Evolutionary conservation across 2,329 filamentous ascomycete species (phyloP).

Genomic region (Achaetomium macrosporum): DNA sequence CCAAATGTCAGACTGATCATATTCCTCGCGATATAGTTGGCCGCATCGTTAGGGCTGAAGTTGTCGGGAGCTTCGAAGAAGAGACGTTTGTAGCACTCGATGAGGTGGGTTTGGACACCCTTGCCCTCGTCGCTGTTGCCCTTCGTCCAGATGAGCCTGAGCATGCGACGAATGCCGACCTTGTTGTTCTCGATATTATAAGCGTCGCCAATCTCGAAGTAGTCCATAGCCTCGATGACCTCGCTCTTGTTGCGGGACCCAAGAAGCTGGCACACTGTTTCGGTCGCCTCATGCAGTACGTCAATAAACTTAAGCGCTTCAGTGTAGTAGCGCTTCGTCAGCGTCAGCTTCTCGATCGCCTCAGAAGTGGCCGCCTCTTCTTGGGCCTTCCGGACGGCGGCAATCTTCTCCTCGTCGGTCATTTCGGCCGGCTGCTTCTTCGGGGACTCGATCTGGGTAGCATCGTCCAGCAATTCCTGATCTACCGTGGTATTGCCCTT

Average conservation of each 20-base stretch:
- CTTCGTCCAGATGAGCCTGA: constrained; percentile 97
- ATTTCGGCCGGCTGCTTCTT: constrained; percentile 58
- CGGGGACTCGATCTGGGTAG: constrained; percentile 70
- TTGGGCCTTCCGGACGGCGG: constrained; percentile 69
- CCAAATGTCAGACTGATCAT: constrained; percentile 99
- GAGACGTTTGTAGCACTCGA: constrained; percentile 91
- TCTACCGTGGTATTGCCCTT: constrained; percentile 66
- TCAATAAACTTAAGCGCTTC: constrained; percentile 93
- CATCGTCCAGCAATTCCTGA: constrained; percentile 75
- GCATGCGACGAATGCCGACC: constrained; percentile 87
- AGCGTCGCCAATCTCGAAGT: constrained; percentile 89
- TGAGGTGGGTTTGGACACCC: constrained; percentile 91
- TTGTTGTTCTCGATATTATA: constrained; percentile 96
- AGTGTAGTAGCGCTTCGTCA: constrained; percentile 86
- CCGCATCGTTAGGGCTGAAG: constrained; percentile 82
- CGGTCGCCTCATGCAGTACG: constrained; percentile 76
- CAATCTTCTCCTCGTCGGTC: constrained; percentile 73
- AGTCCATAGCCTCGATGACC: constrained; percentile 98
- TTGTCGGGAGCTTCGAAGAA: constrained; percentile 93
- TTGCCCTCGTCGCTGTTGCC: constrained; percentile 99
- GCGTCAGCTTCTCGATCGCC: constrained; percentile 76
- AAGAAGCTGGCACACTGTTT: constrained; percentile 76
- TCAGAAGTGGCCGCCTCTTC: constrained; percentile 87
- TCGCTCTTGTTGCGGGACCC: constrained; percentile 97
- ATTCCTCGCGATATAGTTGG: constrained; percentile 92